A percentile compares a stretch with the other conserved stretches of the same genome.
Conservation (phyloP, 1,284 basidiomycete genomes). For the Lentinus polychrous region DNA sequence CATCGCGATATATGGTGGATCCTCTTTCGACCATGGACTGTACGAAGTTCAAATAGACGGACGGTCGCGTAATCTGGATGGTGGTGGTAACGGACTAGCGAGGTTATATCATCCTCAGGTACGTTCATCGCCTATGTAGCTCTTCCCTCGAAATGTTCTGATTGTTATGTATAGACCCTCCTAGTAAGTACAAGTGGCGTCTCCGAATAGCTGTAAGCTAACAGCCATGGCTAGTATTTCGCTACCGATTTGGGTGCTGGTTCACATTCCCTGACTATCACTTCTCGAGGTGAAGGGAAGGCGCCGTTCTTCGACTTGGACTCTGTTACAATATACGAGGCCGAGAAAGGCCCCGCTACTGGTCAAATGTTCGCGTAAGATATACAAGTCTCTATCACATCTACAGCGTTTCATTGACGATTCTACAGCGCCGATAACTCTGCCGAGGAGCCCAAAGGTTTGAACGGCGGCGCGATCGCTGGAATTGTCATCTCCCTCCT, state of each 20-base stretch:
- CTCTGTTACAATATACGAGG: constrained; percentile 27
- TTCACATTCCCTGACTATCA: constrained; percentile 29
- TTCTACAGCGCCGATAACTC: not conserved
- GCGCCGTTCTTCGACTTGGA: constrained; percentile 38
- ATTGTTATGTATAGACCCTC: constrained; percentile 27
- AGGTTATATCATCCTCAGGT: constrained; percentile 33
- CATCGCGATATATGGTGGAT: constrained; percentile 44
- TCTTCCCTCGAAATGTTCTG: constrained; percentile 1
- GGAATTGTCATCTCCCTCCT: constrained; percentile 26
- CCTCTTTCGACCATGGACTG: constrained; percentile 41
- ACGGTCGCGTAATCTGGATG: constrained; percentile 24
- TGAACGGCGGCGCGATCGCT: constrained; percentile 20
- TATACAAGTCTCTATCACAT: not conserved
- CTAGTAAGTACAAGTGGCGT: constrained; percentile 27
- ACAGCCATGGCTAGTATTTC: constrained; percentile 29
- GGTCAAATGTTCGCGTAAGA: not conserved
- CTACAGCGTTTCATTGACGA: not conserved
- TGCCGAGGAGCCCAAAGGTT: not conserved
- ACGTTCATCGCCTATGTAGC: constrained; percentile 6
- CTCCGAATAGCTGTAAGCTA: constrained; percentile 4
- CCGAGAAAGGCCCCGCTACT: not conserved
- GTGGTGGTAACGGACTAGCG: constrained; percentile 27
- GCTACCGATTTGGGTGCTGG: constrained; percentile 28
- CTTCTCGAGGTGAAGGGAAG: constrained; percentile 19
- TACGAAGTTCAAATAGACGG: constrained; percentile 41